Evolutionary conservation across 2,329 filamentous ascomycete genomes (phyloP).

Genomic region (Sordariomycetes sp.): DNA sequence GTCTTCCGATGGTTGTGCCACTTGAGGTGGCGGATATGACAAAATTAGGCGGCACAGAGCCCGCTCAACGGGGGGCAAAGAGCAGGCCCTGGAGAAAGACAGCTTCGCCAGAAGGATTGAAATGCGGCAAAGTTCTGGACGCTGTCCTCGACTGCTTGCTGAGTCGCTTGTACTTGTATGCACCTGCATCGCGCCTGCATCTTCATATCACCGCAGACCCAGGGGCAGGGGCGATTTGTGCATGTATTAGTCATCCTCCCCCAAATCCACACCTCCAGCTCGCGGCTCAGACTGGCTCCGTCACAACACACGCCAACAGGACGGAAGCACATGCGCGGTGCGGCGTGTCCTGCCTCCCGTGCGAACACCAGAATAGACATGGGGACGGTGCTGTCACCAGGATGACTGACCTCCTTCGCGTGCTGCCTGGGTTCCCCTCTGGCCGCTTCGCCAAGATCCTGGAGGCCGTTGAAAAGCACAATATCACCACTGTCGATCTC

Average conservation of each 20-base stretch:
- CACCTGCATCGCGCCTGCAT: too few species aligned
- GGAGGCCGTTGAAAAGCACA: conserved; percentile 66
- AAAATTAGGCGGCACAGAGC: too few species aligned
- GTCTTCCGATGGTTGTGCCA: not conserved
- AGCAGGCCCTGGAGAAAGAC: too few species aligned
- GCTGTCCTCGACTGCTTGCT: too few species aligned
- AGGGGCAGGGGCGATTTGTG: too few species aligned
- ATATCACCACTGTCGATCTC: conserved; percentile 72
- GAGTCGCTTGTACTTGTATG: too few species aligned
- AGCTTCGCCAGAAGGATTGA: too few species aligned
- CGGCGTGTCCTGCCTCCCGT: not conserved
- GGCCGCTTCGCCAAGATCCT: conserved; percentile 64
- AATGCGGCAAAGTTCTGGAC: too few species aligned
- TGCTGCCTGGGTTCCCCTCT: conserved; percentile 71
- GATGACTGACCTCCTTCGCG: conserved; percentile 79
- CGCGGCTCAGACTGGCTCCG: not conserved
- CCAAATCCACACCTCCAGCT: not conserved
- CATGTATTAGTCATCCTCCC: not conserved
- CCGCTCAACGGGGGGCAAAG: too few species aligned
- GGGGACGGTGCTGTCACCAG: not conserved
- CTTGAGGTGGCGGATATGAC: not conserved
- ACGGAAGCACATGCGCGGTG: not conserved
- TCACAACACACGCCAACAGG: not conserved
- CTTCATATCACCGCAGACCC: too few species aligned
- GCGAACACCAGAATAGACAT: not conserved